These are phyloP conservation scores for Xylaria sp. DNA, from an alignment of 2,329 filamentous ascomycete genomes.

Conservation along the genomic window DNA sequence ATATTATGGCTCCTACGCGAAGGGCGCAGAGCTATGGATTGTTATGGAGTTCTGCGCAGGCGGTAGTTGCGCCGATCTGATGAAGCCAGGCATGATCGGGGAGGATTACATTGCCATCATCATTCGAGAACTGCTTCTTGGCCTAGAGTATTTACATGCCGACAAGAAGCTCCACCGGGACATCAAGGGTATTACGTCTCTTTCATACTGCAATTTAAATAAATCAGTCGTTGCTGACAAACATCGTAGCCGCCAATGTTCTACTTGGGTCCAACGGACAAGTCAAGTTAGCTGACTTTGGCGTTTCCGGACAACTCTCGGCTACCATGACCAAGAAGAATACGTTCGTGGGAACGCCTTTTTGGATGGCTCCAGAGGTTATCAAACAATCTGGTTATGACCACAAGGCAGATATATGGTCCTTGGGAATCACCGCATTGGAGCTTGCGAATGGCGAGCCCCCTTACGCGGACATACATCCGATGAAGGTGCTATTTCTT, in stretches of 20 bases:
- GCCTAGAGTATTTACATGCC: constrained; percentile 90
- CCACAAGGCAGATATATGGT: constrained; percentile 98
- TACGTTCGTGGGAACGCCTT: constrained; percentile 96
- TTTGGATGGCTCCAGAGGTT: constrained; percentile 99
- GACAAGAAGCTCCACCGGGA: constrained; percentile 97
- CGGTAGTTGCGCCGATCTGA: constrained; percentile 92
- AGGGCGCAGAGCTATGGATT: constrained; percentile 97
- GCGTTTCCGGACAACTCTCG: constrained; percentile 93
- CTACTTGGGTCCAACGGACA: constrained; percentile 89
- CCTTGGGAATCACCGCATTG: constrained; percentile 90
- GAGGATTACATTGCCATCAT: constrained; percentile 99
- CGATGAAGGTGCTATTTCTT: constrained; percentile 97
- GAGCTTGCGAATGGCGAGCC: constrained; percentile 93
- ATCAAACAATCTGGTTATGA: constrained; percentile 99
- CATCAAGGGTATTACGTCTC: constrained; percentile 77
- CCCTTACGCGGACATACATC: constrained; percentile 95
- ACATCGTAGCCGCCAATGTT: constrained; percentile 82
- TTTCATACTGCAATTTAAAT: neutral
- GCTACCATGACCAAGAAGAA: constrained; percentile 99
- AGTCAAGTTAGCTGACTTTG: constrained; percentile 97
- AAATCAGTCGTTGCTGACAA: constrained; percentile 37
- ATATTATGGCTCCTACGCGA: constrained; percentile 96
- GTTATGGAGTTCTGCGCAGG: constrained; percentile 99
- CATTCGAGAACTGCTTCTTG: constrained; percentile 85
- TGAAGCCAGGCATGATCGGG: constrained; percentile 90